Conservation (phyloP, 2,329 filamentous ascomycete genomes). For the Calonectria fujianensis region DNA sequence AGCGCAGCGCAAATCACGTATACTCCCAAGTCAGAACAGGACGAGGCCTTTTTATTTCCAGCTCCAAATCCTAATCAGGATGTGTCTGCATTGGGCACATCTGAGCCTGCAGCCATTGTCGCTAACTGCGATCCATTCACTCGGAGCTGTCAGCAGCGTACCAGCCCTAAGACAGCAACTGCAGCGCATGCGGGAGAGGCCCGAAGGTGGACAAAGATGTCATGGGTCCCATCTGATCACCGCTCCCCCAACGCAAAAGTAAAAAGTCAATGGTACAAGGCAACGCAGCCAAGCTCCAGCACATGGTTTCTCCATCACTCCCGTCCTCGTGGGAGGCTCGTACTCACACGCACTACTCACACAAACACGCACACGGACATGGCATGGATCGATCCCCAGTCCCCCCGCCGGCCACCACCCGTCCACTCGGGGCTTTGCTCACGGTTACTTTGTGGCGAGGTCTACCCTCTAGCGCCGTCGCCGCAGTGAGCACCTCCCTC, state of each 20-base stretch:
- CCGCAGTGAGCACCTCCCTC: constrained; percentile 41
- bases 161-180: constrained; percentile 18
- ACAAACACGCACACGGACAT: constrained; percentile 21
- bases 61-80: constrained; percentile 9
- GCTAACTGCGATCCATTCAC: constrained; percentile 22
- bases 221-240: constrained; percentile 31
- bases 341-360: not conserved
- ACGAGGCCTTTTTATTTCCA: constrained; percentile 4
- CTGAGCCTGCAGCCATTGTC: constrained; percentile 13
- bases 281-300: not conserved
- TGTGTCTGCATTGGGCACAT: not conserved
- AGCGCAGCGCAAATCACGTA: no score
- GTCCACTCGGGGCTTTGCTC: constrained; percentile 30
- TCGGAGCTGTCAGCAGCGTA: constrained; percentile 29
- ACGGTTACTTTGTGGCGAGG: constrained; percentile 49
- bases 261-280: constrained; percentile 29
- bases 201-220: not conserved
- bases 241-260: constrained; percentile 12
- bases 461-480: constrained; percentile 42
- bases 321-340: constrained; percentile 30
- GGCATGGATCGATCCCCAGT: constrained; percentile 16
- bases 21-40: not conserved
- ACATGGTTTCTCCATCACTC: constrained; percentile 12
- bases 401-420: constrained; percentile 5
- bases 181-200: not conserved